A percentile compares a stretch with the other conserved stretches of the same genome.
phyloP scores from a whole-genome alignment of 305 asterid species.

The Fraxinus dipetala region DNA sequence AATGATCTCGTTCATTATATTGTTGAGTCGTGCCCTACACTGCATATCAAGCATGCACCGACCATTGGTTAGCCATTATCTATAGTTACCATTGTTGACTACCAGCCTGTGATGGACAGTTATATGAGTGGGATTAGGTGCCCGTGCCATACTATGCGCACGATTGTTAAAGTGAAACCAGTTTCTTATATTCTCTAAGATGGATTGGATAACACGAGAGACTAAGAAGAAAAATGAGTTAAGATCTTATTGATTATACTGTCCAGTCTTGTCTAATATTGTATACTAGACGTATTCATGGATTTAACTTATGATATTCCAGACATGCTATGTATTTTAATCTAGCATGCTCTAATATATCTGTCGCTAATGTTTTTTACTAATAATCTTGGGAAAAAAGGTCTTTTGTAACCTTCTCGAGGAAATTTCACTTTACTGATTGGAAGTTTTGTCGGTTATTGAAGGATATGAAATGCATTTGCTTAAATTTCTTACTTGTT shows the following conservation, averaged over 20 bases:
- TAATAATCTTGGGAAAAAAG: background rate
- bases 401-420: background rate
- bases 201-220: background rate
- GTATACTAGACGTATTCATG: background rate
- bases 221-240: background rate
- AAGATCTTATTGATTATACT: background rate
- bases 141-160: background rate
- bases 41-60: background rate
- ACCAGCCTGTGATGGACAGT: background rate
- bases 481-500: background rate
- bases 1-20: background rate
- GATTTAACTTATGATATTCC: background rate
- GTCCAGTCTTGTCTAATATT: background rate
- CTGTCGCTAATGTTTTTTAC: background rate
- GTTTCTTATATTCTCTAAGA: background rate
- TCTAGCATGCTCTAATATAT: background rate
- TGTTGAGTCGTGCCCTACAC: background rate
- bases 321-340: background rate
- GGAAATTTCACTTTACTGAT: background rate
- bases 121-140: background rate
- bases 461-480: background rate
- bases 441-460: background rate
- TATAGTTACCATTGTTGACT: slow-evolving; percentile 10
- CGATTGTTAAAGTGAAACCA: background rate
- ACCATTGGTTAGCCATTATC: slow-evolving; percentile 18